Percentiles rank a stretch among this genome's conserved stretches.
Evolutionary conservation across 2,329 filamentous ascomycete species (phyloP).

Genomic region (Aspergillus quadrilineatus): DNA sequence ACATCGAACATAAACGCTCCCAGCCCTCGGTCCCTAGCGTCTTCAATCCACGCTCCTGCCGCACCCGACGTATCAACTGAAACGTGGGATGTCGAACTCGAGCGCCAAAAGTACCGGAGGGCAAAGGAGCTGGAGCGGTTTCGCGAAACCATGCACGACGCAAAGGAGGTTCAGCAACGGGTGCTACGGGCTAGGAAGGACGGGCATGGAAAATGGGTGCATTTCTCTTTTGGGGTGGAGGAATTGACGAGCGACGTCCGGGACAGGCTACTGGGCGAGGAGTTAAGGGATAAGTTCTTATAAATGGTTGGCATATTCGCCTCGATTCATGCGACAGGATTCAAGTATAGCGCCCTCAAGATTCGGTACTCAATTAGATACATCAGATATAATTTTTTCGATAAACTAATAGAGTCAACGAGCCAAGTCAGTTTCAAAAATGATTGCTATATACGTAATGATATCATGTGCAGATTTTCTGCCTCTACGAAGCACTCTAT

Average conservation of each 20-base stretch:
- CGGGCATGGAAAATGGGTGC: constrained; percentile 41
- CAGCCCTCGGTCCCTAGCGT: constrained; percentile 16
- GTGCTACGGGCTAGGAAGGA: constrained; percentile 33
- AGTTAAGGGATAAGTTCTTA: neutral
- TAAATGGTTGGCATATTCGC: neutral
- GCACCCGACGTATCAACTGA: constrained; percentile 1
- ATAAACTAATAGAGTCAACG: too few relatives aligned
- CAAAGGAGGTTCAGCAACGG: constrained; percentile 32
- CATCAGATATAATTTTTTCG: too few relatives aligned
- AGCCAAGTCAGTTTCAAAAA: neutral
- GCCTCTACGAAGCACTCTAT: neutral
- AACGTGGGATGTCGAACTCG: constrained; percentile 34
- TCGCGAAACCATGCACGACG: constrained; percentile 26
- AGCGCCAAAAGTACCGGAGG: constrained; percentile 32
- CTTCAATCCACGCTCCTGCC: constrained; percentile 27
- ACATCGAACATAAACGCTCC: neutral
- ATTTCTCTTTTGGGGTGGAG: constrained; percentile 34
- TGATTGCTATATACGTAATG: neutral
- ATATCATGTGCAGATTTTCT: constrained; percentile 10
- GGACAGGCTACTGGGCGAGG: constrained; percentile 19
- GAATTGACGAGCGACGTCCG: constrained; percentile 21
- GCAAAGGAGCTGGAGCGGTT: constrained; percentile 34
- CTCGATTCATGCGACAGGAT: too few relatives aligned
- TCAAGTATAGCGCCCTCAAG: too few relatives aligned
- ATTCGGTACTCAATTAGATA: too few relatives aligned